Base-by-base conservation (phyloP, 176 grass and related monocot species). In the Neostapfia colusana region DNA sequence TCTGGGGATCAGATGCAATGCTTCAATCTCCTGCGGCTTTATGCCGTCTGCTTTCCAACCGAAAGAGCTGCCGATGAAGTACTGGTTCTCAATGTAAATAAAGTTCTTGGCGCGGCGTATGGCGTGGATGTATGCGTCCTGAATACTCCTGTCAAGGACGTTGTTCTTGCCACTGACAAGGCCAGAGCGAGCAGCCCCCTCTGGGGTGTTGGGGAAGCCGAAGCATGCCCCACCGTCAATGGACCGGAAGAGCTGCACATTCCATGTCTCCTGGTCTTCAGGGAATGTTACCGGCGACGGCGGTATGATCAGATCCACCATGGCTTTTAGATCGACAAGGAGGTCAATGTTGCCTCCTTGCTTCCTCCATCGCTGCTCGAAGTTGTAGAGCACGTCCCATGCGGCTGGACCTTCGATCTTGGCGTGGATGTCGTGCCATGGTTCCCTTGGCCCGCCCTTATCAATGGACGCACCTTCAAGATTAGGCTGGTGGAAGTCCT, bases 1-100 rank as follows among this genome's bases (percentile, higher is more conserved):
- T 63, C 73, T 89, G 1, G 94, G 91, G 58, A 97, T 93, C 26
- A 97, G 63, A 70, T 97, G 89, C 82, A 88, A 25, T 2, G 91
- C 91, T 54, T 83, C 91, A 35, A 93, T 88, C 38, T 88, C 84
- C 20, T 89, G 76, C 0, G 86, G 91, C 50, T 18, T 93, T 61
- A 93, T 93, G 68, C 76, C 91, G 10, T 93, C 94, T 0, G 91
- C 76, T 34, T 91, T 97, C 94, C 94, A 97, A 1, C 27, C 84
- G 6, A 89, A 97, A 7, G 91, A 97, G 42, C 95, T 97, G 16
- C 95, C 95, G 12, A 97, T 71, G 63, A 97, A 97, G 73, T 97
- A 97, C 73, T 97, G 95, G 64, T 93, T 97, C 73, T 97, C 91
- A 11, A 97, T 97, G 83, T 97, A 97, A 55, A 97, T 80, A 54